These are phyloP conservation scores for Rhizopogon hawkerae DNA, from an alignment of 1,284 basidiomycete genomes.

Conservation along the genomic window DNA sequence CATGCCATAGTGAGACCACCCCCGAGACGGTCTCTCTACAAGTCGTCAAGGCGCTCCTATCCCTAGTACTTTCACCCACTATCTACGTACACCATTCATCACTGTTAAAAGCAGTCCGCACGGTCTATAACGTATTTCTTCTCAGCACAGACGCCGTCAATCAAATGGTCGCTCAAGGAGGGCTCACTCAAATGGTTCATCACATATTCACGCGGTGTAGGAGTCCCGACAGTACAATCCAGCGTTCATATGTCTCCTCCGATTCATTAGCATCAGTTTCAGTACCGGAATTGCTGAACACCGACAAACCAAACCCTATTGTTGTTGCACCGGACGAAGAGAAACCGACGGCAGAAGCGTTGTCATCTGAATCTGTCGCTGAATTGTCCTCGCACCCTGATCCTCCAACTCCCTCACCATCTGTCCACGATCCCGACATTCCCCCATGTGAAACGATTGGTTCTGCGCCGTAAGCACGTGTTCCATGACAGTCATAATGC, in stretches of 20 bases:
- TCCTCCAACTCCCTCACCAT: neutral
- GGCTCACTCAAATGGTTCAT: constrained; percentile 94
- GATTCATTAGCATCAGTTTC: constrained; percentile 14
- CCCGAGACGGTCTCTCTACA: constrained; percentile 88
- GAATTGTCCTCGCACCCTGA: neutral
- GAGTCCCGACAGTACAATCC: constrained; percentile 17
- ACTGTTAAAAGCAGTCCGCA: constrained; percentile 88
- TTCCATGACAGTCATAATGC: neutral
- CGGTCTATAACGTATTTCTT: constrained; percentile 95
- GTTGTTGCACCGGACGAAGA: neutral
- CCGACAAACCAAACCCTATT: neutral
- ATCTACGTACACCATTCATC: constrained; percentile 90
- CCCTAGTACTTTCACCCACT: constrained; percentile 78
- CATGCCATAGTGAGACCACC: constrained; percentile 82
- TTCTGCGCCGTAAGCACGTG: neutral
- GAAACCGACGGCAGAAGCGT: neutral
- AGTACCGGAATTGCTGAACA: neutral
- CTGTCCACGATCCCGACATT: neutral
- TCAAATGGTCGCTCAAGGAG: constrained; percentile 94
- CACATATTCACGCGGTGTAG: constrained; percentile 83
- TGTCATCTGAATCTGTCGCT: neutral
- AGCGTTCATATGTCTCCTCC: constrained; percentile 19
- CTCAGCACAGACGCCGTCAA: constrained; percentile 84
- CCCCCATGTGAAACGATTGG: neutral
- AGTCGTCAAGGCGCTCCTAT: constrained; percentile 88